phyloP scores from a whole-genome alignment of 2,329 filamentous ascomycete species.

The Verticillium tricorpus region DNA sequence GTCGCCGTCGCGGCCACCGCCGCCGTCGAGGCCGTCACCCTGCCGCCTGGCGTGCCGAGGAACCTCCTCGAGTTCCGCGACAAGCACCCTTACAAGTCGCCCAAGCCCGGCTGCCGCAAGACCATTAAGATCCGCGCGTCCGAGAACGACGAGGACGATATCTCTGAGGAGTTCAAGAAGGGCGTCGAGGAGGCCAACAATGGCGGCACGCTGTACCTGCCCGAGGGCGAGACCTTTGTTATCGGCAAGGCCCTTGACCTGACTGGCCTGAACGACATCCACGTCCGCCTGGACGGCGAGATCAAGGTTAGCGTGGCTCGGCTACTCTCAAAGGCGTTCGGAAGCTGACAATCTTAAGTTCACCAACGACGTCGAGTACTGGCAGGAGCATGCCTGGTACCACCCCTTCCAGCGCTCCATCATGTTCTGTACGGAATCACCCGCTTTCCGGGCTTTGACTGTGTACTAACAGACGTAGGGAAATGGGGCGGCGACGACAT shows the following conservation, averaged over 20 bases:
- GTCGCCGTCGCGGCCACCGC: constrained; percentile 1
- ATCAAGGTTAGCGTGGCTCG: constrained; percentile 21
- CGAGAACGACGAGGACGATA: constrained; percentile 48
- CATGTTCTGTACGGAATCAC: constrained; percentile 35
- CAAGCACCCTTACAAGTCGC: constrained; percentile 9
- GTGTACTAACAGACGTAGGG: constrained; percentile 20
- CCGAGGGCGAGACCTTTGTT: constrained; percentile 49
- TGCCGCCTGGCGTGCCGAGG: constrained; percentile 11
- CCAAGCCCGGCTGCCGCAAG: constrained; percentile 8
- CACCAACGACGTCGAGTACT: constrained; percentile 38
- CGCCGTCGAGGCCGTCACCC: constrained; percentile 3
- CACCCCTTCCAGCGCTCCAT: constrained; percentile 46
- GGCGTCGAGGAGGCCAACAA: constrained; percentile 53
- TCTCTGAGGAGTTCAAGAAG: constrained; percentile 50
- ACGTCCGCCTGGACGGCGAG: constrained; percentile 55
- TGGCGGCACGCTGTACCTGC: constrained; percentile 51
- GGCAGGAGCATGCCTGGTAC: constrained; percentile 35
- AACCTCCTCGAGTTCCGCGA: constrained; percentile 11
- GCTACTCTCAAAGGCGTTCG: neutral
- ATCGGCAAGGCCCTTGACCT: constrained; percentile 57
- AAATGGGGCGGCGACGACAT: constrained; percentile 60
- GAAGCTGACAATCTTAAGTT: constrained; percentile 20
- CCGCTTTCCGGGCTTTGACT: neutral
- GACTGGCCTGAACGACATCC: constrained; percentile 52
- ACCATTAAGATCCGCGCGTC: constrained; percentile 25